These are phyloP conservation scores for Magnusiomyces tetraspermus DNA, from an alignment of 1,139 yeast species.

Conservation along the genomic window DNA sequence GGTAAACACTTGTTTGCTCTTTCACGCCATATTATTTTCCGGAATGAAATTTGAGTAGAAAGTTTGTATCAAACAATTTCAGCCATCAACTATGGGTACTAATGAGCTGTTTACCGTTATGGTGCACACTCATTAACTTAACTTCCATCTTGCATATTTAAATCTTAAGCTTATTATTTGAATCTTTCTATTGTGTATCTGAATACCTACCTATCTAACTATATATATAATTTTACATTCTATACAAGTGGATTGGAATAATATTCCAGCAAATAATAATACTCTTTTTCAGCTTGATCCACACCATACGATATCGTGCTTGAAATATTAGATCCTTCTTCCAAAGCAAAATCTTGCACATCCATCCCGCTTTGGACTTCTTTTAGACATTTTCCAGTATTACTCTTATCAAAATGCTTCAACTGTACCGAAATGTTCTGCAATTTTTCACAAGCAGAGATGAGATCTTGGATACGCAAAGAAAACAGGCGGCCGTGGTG, in stretches of 20 bases:
- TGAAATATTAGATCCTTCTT: neutral
- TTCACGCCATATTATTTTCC: too few relatives aligned
- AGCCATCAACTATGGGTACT: too few relatives aligned
- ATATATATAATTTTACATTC: too few relatives aligned
- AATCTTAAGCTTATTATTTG: too few relatives aligned
- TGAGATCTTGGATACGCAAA: neutral
- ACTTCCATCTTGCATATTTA: too few relatives aligned
- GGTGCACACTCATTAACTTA: too few relatives aligned
- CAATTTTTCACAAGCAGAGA: neutral
- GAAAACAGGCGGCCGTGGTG: neutral
- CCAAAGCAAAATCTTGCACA: neutral
- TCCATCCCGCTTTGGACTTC: neutral
- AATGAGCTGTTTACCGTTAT: too few relatives aligned
- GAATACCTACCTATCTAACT: too few relatives aligned
- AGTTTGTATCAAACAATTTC: too few relatives aligned
- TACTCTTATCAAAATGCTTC: neutral
- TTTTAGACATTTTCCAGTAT: neutral
- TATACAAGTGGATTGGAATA: neutral
- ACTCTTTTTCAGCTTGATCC: neutral
- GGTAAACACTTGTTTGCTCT: too few relatives aligned
- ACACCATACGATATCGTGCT: neutral
- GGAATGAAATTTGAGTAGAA: too few relatives aligned
- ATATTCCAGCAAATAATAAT: neutral
- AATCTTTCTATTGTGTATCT: too few relatives aligned
- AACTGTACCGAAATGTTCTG: neutral